Base-by-base conservation (phyloP, 176 grass and related monocot genomes). In the Bonia amplexicaulis region DNA sequence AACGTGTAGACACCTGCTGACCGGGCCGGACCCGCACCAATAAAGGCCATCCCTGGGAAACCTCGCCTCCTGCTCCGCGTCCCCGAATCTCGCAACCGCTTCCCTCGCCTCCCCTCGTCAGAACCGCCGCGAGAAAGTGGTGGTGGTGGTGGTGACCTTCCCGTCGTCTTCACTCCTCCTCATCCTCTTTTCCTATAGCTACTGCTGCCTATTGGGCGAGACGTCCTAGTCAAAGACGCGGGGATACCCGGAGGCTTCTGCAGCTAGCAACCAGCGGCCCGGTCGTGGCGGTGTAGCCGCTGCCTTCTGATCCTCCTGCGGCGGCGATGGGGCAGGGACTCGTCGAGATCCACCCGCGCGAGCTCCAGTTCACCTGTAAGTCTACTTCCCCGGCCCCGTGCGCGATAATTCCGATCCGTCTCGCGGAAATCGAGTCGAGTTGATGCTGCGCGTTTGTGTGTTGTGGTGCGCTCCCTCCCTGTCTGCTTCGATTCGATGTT, bases 341-440 rank as follows among this genome's bases (percentile, higher is more conserved):
- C 81, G 91, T 95, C 69, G 89, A 92, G 82, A 98, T 98, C 89
- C 85, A 92, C 4, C 96, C 91, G 1, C 77, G 88, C 22, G 96
- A 98, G 82, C 96, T 98, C 88, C 86, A 89, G 85, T 95, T 98
- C 82, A 93, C 93, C 82, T 98, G 93, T 98, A 90, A 98, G 84
- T 69, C 25, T 44, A 7, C 9, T 74, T 35, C 3, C 7, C 60
- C 61, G 31, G 41, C 13, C 11, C 20, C n/a, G 7, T 14, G 17
- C 9, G 13, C 29, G 27, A 5, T 16, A 0, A 27, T 82, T 81
- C 66, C n/a, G 80, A 83, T 59, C 76, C 73, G 64, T 76, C 27
- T 53, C 31, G 29, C 12, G 16, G 5, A 27, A 41, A 6, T 13
- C 5, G n/a, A 20, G 53, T 72, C 78, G 61, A 13, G 51, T 13